These are phyloP conservation scores for Eucalyptus polyanthemos DNA, from an alignment of 345 rosid species.

Conservation along the genomic window DNA sequence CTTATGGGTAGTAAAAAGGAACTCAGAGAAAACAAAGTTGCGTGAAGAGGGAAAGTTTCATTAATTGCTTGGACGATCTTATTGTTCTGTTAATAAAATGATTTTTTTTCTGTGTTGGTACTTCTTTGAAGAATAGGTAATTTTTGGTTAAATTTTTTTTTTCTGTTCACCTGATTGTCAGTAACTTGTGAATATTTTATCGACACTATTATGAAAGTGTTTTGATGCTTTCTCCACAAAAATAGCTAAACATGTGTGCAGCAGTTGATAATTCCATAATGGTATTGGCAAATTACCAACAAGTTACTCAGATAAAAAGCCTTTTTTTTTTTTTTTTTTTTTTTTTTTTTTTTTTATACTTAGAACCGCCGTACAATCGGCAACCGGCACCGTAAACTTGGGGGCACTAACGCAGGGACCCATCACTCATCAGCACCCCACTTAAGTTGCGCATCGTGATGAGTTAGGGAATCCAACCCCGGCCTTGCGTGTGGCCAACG, in stretches of 20 bases:
- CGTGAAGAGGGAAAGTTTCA: neutral
- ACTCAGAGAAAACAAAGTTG: neutral
- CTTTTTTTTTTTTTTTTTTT: too few species aligned
- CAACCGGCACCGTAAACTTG: too few species aligned
- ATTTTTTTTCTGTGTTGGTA: neutral
- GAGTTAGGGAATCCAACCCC: too few species aligned
- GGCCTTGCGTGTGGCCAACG: too few species aligned
- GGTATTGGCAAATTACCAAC: neutral
- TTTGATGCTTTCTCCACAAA: neutral
- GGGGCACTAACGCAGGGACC: too few species aligned
- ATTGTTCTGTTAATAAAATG: neutral
- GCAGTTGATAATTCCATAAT: neutral
- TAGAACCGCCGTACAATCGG: too few species aligned
- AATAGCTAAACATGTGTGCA: neutral
- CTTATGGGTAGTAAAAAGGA: neutral
- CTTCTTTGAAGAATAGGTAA: neutral
- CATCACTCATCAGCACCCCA: too few species aligned
- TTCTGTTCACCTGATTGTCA: neutral
- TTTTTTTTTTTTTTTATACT: accelerated
- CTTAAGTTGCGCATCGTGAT: too few species aligned
- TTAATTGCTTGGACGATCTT: neutral
- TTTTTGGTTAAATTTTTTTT: neutral
- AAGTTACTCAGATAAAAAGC: neutral
- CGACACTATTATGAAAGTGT: neutral
- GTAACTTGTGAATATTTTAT: neutral